phyloP scores from a whole-genome alignment of 805 yeast genomes.

The Spathaspora arborariae region DNA sequence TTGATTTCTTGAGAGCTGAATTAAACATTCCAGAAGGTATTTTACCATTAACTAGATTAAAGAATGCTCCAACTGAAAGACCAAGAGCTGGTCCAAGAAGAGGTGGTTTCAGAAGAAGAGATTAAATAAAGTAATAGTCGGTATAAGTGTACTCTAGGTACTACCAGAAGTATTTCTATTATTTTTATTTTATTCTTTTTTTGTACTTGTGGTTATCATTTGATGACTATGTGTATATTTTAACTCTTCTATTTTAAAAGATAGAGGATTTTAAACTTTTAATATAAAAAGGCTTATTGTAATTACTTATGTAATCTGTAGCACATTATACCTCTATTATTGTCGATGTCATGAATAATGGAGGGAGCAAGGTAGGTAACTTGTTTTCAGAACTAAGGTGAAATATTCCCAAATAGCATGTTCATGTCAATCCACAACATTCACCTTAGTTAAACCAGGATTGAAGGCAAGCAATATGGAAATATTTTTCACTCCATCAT shows the following conservation, averaged over 20 bases:
- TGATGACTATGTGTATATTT: neutral
- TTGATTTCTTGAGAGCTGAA: conserved; percentile 96
- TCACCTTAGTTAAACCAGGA: no score
- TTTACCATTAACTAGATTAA: conserved; percentile 97
- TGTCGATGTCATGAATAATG: no score
- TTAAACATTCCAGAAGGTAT: conserved; percentile 98
- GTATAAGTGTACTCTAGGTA: neutral
- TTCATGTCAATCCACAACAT: no score
- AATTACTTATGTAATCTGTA: no score
- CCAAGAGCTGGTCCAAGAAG: conserved; percentile 42
- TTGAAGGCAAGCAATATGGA: no score
- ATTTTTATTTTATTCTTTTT: neutral
- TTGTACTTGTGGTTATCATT: neutral
- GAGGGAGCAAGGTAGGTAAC: no score
- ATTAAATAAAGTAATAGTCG: conserved; percentile 20
- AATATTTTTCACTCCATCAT: no score
- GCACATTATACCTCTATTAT: no score
- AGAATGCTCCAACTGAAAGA: conserved; percentile 85
- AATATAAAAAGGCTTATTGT: conserved; percentile 3
- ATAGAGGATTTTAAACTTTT: neutral
- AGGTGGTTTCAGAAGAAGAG: conserved; percentile 48
- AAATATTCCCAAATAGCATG: no score
- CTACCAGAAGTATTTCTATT: neutral
- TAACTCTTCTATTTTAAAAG: neutral
- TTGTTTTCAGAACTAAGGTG: no score